Evolutionary conservation across 2,329 filamentous ascomycete species (phyloP).

Genomic region (Pleochaeta shiraiana): DNA sequence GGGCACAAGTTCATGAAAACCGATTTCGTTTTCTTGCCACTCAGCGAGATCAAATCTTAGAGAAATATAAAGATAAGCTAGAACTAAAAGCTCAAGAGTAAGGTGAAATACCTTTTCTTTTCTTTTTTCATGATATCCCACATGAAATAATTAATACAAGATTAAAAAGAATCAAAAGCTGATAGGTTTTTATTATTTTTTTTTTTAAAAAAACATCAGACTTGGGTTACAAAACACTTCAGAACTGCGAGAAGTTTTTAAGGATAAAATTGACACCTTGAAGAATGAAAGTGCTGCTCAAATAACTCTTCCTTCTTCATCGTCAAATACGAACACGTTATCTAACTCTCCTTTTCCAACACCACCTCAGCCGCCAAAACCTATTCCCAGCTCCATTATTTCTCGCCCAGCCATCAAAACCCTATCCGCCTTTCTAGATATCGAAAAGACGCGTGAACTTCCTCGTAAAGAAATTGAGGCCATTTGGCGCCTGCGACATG

Average conservation of each 20-base stretch:
- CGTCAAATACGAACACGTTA: not conserved
- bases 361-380: constrained; percentile 17
- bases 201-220: constrained; percentile 11
- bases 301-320: constrained; percentile 15
- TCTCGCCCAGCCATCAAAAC: constrained; percentile 26
- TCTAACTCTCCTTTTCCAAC: constrained; percentile 17
- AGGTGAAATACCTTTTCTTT: not conserved
- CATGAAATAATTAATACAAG: not conserved
- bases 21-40: constrained; percentile 82
- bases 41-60: constrained; percentile 45
- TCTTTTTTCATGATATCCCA: not conserved
- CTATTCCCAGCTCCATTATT: constrained; percentile 13
- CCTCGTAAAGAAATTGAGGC: constrained; percentile 64
- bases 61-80: constrained; percentile 78
- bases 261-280: constrained; percentile 56
- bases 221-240: constrained; percentile 49
- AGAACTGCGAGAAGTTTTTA: constrained; percentile 61
- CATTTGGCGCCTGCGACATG: constrained; percentile 79
- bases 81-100: constrained; percentile 53
- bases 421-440: constrained; percentile 49
- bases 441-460: constrained; percentile 52
- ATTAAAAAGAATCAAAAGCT: too few species aligned
- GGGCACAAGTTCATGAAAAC: constrained; percentile 82
- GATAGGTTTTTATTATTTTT: not conserved
- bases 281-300: constrained; percentile 41